Percentiles rank a stretch among this genome's conserved stretches.
phyloP scores from a whole-genome alignment of 192 early-diverging fungal genomes.

The Nowakowskiella sp. region DNA sequence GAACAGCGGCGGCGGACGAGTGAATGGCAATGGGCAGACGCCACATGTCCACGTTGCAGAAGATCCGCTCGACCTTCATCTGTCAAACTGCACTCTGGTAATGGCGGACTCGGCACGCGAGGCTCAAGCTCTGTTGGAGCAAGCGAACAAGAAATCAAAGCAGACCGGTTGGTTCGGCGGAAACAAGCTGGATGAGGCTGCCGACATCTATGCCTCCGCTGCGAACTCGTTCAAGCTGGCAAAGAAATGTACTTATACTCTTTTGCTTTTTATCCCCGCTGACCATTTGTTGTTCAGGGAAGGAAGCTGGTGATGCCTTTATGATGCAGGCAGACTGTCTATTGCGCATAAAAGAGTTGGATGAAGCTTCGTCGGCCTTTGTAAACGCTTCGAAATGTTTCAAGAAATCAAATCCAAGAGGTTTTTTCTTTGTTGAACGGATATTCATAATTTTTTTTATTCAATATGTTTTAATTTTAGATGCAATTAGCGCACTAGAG shows the following conservation, averaged over 20 bases:
- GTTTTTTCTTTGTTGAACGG: slow-evolving; percentile 20
- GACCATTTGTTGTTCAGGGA: no score
- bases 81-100: no score
- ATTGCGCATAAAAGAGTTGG: slow-evolving; percentile 63
- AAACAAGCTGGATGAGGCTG: slow-evolving; percentile 90
- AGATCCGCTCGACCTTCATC: no score
- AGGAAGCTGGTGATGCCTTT: slow-evolving; percentile 91
- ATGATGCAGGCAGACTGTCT: slow-evolving; percentile 74
- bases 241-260: slow-evolving; percentile 61
- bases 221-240: slow-evolving; percentile 88
- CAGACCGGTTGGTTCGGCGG: slow-evolving; percentile 45
- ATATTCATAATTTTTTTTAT: slow-evolving; percentile 8
- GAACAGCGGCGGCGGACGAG: no score
- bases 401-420: slow-evolving; percentile 75
- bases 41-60: no score
- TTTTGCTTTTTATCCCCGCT: slow-evolving; percentile 4
- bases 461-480: slow-evolving; percentile 18
- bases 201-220: slow-evolving; percentile 85
- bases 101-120: not conserved
- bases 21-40: no score
- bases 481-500: slow-evolving; percentile 65
- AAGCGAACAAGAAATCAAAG: slow-evolving; percentile 44
- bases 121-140: slow-evolving; percentile 16
- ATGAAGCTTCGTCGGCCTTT: slow-evolving; percentile 79
- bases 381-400: slow-evolving; percentile 83